These are phyloP conservation scores for Scheffersomyces insectosa DNA, from an alignment of 1,139 yeast genomes.

Conservation along the genomic window DNA sequence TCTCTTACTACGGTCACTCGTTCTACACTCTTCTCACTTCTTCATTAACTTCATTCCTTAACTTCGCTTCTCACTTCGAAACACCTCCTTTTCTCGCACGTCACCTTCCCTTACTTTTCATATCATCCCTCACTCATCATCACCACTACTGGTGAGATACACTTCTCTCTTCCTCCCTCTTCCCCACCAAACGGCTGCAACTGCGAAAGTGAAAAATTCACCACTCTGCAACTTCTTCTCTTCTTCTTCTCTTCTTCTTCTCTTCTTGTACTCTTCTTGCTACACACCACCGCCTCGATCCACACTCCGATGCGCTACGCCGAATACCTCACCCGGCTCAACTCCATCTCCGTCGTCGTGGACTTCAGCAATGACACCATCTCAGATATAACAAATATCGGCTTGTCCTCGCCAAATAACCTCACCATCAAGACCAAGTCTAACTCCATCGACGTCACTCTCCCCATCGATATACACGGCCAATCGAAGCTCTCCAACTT, in stretches of 20 bases:
- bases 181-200: no score
- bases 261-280: no score
- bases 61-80: no score
- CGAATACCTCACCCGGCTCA: conserved; percentile 44
- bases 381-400: conserved; percentile 11
- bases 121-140: no score
- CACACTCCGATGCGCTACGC: conserved; percentile 28
- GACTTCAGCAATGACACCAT: conserved; percentile 17
- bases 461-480: conserved; percentile 3
- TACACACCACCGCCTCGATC: no score
- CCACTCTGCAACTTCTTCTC: not conserved
- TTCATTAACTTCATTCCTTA: no score
- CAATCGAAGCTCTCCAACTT: conserved; percentile 8
- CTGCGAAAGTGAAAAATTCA: no score
- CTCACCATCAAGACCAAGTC: conserved; percentile 3
- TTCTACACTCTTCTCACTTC: no score
- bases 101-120: not conserved
- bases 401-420: conserved; percentile 1
- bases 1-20: no score
- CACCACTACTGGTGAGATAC: no score
- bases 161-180: no score
- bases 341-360: conserved; percentile 28
- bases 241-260: not conserved
- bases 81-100: no score
- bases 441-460: not conserved